Conservation (phyloP, 768 basidiomycete species). For the Vishniacozyma victoriae region DNA sequence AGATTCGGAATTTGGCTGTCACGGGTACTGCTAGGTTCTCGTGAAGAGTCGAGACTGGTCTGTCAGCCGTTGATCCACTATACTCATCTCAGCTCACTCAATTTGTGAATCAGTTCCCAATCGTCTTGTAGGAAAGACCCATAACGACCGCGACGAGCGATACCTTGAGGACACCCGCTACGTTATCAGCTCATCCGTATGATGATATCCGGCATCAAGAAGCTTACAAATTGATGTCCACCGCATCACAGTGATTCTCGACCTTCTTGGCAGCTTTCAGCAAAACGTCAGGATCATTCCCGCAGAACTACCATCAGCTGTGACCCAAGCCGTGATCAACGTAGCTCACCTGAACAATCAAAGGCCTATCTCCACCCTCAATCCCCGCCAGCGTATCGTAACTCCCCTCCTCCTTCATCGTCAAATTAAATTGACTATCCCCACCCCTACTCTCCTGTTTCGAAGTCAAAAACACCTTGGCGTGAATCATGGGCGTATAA, state of each 20-base stretch:
- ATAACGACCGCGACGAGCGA: conserved; percentile 78
- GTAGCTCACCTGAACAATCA: conserved; percentile 63
- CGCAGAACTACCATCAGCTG: conserved; percentile 60
- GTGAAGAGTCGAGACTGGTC: conserved; percentile 76
- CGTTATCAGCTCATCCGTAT: neutral
- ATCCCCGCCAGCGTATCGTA: conserved; percentile 38
- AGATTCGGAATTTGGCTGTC: conserved; percentile 92
- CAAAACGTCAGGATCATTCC: conserved; percentile 74
- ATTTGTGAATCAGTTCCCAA: conserved; percentile 76
- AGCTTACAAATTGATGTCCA: conserved; percentile 80
- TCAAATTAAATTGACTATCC: conserved; percentile 43
- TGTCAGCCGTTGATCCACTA: neutral
- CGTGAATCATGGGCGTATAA: conserved; percentile 99
- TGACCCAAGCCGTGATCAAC: neutral
- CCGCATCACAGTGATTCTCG: conserved; percentile 76
- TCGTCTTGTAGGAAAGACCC: conserved; percentile 91
- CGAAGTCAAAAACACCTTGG: conserved; percentile 53
- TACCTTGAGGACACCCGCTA: conserved; percentile 75
- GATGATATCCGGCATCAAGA: neutral
- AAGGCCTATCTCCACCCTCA: conserved; percentile 62
- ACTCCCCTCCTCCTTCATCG: conserved; percentile 75
- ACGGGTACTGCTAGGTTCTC: conserved; percentile 80
- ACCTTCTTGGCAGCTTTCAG: conserved; percentile 71
- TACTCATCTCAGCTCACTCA: conserved; percentile 55
- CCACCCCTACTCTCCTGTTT: conserved; percentile 9